These are phyloP conservation scores for Lonicera japonica DNA, from an alignment of 129 eudicot genomes.

Conservation along the genomic window DNA sequence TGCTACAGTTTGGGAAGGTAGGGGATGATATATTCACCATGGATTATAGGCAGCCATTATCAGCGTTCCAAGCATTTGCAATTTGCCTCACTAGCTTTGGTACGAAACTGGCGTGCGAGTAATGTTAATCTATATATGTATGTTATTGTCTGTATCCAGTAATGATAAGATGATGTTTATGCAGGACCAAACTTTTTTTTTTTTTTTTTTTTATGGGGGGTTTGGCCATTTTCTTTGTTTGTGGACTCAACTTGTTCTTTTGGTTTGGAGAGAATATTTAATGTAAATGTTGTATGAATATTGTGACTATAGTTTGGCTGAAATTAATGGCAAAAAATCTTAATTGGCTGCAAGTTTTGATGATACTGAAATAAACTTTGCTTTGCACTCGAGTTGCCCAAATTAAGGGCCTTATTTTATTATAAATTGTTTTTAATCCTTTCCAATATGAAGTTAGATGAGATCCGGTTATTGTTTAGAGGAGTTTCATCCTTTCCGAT, in stretches of 20 bases:
- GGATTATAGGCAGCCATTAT: slow-evolving; percentile 89
- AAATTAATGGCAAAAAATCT: not conserved
- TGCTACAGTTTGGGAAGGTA: slow-evolving; percentile 94
- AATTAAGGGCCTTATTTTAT: no score
- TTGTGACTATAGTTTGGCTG: not conserved
- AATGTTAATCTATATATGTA: not conserved
- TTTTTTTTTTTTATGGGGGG: not conserved
- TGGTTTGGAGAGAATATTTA: not conserved
- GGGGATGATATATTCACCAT: slow-evolving; percentile 82
- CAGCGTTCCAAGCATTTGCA: slow-evolving; percentile 95
- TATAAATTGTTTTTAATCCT: no score
- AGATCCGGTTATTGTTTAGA: no score
- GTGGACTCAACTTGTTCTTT: not conserved
- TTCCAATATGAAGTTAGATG: no score
- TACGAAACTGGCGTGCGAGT: slow-evolving; percentile 94
- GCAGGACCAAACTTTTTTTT: not conserved
- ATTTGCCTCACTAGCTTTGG: slow-evolving; percentile 93
- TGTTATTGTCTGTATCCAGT: not conserved
- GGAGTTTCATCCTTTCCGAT: no score
- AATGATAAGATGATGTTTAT: not conserved
- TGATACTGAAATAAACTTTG: no score
- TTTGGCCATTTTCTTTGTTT: no score
- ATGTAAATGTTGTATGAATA: not conserved
- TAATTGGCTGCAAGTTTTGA: no score
- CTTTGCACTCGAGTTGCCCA: no score